Percentiles rank a stretch among this genome's conserved stretches.
These are phyloP conservation scores for Herpetomonas tarakana DNA, from an alignment of 208 protist genomes.

Conservation along the genomic window DNA sequence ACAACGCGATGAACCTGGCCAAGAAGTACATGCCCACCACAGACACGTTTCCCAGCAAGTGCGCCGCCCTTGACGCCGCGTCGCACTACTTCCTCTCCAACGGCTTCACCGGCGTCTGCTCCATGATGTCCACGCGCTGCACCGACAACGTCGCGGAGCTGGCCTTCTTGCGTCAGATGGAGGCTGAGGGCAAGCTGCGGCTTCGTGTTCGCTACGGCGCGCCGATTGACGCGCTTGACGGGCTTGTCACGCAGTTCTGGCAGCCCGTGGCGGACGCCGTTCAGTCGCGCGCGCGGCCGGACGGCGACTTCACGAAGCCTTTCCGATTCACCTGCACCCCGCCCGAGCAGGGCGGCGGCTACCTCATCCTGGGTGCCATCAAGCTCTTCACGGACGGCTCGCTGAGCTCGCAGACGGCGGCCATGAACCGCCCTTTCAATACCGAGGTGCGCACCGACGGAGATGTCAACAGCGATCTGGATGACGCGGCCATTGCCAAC, in stretches of 20 bases:
- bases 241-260: slow-evolving; percentile 28
- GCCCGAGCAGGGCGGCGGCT: slow-evolving; percentile 25
- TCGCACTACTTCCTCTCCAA: slow-evolving; percentile 25
- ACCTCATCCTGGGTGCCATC: slow-evolving; percentile 43
- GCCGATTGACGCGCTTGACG: slow-evolving; percentile 19
- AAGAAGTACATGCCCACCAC: slow-evolving; percentile 18
- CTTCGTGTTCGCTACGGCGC: slow-evolving; percentile 41
- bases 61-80: slow-evolving; percentile 15
- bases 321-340: slow-evolving; percentile 38
- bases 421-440: slow-evolving; percentile 50
- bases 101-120: slow-evolving; percentile 52
- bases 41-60: slow-evolving; percentile 18
- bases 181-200: slow-evolving; percentile 26
- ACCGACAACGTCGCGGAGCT: slow-evolving; percentile 35
- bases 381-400: slow-evolving; percentile 66
- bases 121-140: slow-evolving; percentile 45
- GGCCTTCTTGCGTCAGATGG: slow-evolving; percentile 25
- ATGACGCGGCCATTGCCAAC: slow-evolving; percentile 24
- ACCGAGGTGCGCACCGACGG: slow-evolving; percentile 30
- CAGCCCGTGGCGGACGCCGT: slow-evolving; percentile 16
- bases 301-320: slow-evolving; percentile 34
- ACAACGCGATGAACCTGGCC: slow-evolving; percentile 41
- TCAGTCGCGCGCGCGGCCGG: background rate
- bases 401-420: slow-evolving; percentile 56
- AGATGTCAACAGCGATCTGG: slow-evolving; percentile 48